These are phyloP conservation scores for Escovopsis sp. DNA, from an alignment of 2,329 filamentous ascomycete genomes.

Conservation along the genomic window DNA sequence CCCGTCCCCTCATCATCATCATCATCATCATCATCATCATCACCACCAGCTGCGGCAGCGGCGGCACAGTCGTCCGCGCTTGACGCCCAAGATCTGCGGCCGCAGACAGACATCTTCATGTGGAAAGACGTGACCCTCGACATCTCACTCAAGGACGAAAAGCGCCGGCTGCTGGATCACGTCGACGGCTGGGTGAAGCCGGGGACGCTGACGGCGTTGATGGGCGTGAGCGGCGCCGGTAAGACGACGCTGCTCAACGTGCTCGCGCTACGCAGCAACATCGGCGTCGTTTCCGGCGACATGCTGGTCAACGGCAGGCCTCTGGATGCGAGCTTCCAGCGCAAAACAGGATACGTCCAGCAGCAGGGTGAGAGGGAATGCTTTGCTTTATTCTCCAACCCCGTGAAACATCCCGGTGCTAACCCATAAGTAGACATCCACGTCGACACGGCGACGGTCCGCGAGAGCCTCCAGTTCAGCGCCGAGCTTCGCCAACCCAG, in stretches of 20 bases:
- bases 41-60: too few relatives aligned
- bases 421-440: slow-evolving; percentile 33
- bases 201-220: slow-evolving; percentile 68
- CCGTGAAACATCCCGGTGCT: neutral
- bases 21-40: too few relatives aligned
- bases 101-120: slow-evolving; percentile 49
- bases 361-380: slow-evolving; percentile 45
- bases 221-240: slow-evolving; percentile 40
- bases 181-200: slow-evolving; percentile 85
- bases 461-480: slow-evolving; percentile 38
- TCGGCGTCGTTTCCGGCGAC: slow-evolving; percentile 49
- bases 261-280: slow-evolving; percentile 33
- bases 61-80: too few relatives aligned
- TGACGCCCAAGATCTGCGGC: slow-evolving; percentile 19
- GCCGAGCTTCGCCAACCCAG: slow-evolving; percentile 43
- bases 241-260: slow-evolving; percentile 29
- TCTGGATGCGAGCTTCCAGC: slow-evolving; percentile 41
- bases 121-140: slow-evolving; percentile 64
- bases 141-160: slow-evolving; percentile 56
- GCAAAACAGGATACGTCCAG: slow-evolving; percentile 52
- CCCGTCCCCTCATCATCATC: too few relatives aligned
- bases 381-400: neutral
- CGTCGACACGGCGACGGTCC: slow-evolving; percentile 37
- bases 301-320: slow-evolving; percentile 49
- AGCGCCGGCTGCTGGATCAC: slow-evolving; percentile 58